Evolutionary conservation across 148 eudicot species (phyloP), one percentile per base, ranked within the genome.

Genomic region (Selenicereus undatus): DNA sequence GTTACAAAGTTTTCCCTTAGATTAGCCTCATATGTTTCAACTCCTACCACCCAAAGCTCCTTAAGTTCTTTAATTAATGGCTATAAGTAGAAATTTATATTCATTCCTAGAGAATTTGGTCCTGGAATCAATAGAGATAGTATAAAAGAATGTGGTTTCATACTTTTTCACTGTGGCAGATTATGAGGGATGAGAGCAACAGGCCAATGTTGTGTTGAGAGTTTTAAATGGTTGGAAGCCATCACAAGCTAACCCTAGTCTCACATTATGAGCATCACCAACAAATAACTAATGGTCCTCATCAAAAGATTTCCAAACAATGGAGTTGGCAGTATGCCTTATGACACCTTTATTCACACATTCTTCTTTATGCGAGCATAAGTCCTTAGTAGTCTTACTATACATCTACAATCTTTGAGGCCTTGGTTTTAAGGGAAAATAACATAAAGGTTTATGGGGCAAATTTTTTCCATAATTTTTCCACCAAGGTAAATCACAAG

Each of bases 71-170:
- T 9, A 8, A 9, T 3, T 48, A 48, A 11, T 48, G 10, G 78
- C 22, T 76, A 68, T 2, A 76, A 43, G 22, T 76, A 76, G 6
- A 76, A 26, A 65, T 77, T 39, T 36, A 77, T 42, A 29, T 77
- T 36, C 45, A 62, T n/a, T 77, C n/a, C 73, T 22, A 56, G 80
- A 77, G 58, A 64, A 24, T 24, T 43, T 20, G 74, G 81, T 1
- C 48, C 29, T 0, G 32, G 42, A 45, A 78, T 78, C 18, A 54
- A 17, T 13, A 54, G 12, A 12, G 60, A 1, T 20, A 54, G 14
- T n/a, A 11, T 8, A 54, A 54, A 1, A 17, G 1, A 54, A 54
- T 20, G 21, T 8, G 60, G 60, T 13, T 54, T 54, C 60, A 54
- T 54, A 16, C 60, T 8, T 13, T 8, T 16, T 20, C 60, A 54